Base-by-base conservation (phyloP, 257 asterid species). In the Petunia axillaris region DNA sequence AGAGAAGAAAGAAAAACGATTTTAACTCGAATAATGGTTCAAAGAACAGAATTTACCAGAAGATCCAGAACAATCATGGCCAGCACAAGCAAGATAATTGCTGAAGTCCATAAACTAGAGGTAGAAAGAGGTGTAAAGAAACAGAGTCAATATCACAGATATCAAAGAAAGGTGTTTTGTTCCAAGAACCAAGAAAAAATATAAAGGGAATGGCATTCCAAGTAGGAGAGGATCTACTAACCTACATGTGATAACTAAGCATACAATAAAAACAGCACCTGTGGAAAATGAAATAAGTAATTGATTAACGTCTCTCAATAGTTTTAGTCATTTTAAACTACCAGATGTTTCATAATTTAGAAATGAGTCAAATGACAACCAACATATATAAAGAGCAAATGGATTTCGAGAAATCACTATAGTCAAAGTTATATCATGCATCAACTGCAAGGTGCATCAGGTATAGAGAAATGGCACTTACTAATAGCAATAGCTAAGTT, bases 201-300 rank as follows among this genome's bases (percentile, higher is more conserved):
- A 68, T 53, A 38, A 58, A 71, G 40, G 71, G 48, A 59, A 40
- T 3, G 15, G 50, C 39, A 75, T 37, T 40, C n/a, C 39, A 80
- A 43, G 78, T 37, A 44, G 82, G 43, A 82, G 46, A 79, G 37
- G 15, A 79, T 57, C 48, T 60, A 85, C 91, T 84, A 11, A 93
- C 99, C 99, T 92, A 87, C 97, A 93, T 25, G 98, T 91, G 89
- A 95, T 91, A 57, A 91, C 91, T 54, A 94, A 88, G 96, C 98
- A 95, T 78, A 93, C 99, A 50, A 91, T 58, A 82, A 93, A 91
- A 57, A 95, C 97, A 7, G 99, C 97, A 86, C 98, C 99, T 95
- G 97, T 83, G 37, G 48, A 83, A 73, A 53, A 62, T 44, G 14
- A 36, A 57, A 58, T 25, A 81, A 75, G 48, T 15, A 75, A 70